phyloP scores from a whole-genome alignment of 1,139 yeast species.

The Suhomyces wounanorum region DNA sequence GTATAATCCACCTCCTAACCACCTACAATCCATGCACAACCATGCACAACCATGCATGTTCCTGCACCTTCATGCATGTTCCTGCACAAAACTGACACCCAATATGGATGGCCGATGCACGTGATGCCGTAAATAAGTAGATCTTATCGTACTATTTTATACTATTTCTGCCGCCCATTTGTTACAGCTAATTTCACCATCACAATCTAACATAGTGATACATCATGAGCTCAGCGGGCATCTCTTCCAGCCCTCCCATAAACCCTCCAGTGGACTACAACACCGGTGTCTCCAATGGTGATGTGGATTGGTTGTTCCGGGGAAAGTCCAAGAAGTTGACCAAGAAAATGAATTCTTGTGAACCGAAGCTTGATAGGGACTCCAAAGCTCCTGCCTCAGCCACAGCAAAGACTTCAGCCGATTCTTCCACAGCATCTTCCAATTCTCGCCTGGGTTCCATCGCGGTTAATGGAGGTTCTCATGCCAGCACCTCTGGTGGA shows the following conservation, averaged over 20 bases:
- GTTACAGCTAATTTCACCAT: neutral
- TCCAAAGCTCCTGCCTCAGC: neutral
- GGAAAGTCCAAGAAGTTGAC: conserved; percentile 61
- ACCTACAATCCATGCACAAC: too few species aligned
- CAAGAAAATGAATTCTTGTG: conserved; percentile 35
- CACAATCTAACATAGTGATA: neutral
- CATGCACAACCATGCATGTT: too few species aligned
- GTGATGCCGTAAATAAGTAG: conserved; percentile 1
- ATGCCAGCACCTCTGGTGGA: neutral
- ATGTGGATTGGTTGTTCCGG: conserved; percentile 75
- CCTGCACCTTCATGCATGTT: too few species aligned
- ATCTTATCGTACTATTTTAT: conserved; percentile 2
- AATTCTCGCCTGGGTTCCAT: neutral
- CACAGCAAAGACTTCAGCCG: neutral
- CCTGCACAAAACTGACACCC: neutral
- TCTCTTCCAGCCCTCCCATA: conserved; percentile 6
- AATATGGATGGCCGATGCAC: neutral
- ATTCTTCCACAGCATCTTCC: neutral
- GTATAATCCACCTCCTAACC: too few species aligned
- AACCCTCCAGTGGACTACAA: conserved; percentile 22
- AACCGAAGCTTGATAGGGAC: neutral
- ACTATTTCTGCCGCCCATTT: neutral
- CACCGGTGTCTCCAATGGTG: conserved; percentile 67
- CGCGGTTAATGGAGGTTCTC: neutral
- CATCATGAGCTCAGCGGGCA: conserved; percentile 4